A percentile compares a stretch with the other conserved stretches of the same genome.
Conservation (phyloP, 176 grass and related monocot genomes). For the Bromus sterilis region DNA sequence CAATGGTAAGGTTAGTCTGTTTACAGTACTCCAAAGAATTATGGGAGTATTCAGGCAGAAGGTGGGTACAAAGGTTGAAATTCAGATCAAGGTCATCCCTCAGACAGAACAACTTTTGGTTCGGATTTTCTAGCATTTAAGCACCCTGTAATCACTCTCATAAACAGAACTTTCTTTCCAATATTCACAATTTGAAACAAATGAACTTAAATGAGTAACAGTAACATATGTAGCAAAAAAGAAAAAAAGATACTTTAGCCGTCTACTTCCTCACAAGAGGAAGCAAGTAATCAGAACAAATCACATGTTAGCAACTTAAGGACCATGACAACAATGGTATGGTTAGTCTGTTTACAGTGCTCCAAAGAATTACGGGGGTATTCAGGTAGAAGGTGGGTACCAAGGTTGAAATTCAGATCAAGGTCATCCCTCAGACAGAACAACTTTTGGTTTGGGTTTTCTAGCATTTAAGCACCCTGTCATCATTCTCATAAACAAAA, state of each 20-base stretch:
- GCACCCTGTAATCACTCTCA: background rate
- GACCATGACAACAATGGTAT: background rate
- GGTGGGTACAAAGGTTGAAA: background rate
- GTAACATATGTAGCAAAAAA: slow-evolving; percentile 5
- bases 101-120: background rate
- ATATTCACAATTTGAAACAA: background rate
- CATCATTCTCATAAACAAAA: background rate
- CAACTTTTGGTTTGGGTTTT: background rate
- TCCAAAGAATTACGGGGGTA: background rate
- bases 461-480: background rate
- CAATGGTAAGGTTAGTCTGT: background rate
- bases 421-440: background rate
- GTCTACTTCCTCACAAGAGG: slow-evolving; percentile 23
- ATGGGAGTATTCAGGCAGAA: background rate
- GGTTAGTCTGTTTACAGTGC: background rate
- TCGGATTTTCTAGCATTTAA: background rate
- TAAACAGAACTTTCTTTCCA: background rate
- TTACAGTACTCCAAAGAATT: background rate
- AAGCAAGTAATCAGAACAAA: slow-evolving; percentile 9
- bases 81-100: background rate
- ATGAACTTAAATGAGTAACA: background rate
- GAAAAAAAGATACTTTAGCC: slow-evolving; percentile 37
- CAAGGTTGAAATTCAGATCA: background rate
- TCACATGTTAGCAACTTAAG: slow-evolving; percentile 8
- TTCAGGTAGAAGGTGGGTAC: background rate